Percentiles rank a stretch among this genome's conserved stretches.
Evolutionary conservation across 768 basidiomycete species (phyloP).

Genomic region (Hypholoma fasciculare): DNA sequence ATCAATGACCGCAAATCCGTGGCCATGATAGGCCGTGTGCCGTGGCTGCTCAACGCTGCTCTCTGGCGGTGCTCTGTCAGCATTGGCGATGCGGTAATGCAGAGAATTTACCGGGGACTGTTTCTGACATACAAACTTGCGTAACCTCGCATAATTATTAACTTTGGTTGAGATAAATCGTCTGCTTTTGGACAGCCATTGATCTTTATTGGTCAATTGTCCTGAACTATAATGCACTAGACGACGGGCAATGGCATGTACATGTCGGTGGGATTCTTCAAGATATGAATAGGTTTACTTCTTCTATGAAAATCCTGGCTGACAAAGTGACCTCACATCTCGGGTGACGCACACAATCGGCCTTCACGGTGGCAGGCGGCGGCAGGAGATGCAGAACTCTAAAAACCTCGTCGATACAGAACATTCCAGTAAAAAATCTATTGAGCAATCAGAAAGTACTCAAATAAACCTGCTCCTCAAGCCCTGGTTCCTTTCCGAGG

Average conservation of each 20-base stretch:
- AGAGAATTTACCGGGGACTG: not conserved
- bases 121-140: too few relatives aligned
- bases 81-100: not conserved
- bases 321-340: not conserved
- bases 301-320: not conserved
- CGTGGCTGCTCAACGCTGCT: not conserved
- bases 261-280: not conserved
- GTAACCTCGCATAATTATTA: not conserved
- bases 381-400: not conserved
- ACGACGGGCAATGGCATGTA: not conserved
- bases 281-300: not conserved
- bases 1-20: slow-evolving; percentile 1
- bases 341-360: not conserved
- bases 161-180: not conserved
- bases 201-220: too few relatives aligned
- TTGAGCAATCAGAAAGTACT: too few relatives aligned
- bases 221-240: too few relatives aligned
- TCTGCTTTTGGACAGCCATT: too few relatives aligned
- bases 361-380: not conserved
- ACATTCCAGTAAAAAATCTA: too few relatives aligned
- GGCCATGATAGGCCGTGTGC: not conserved
- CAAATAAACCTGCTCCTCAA: too few relatives aligned
- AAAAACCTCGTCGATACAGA: too few relatives aligned
- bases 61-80: not conserved
- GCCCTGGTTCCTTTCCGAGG: too few relatives aligned